Base-by-base conservation (phyloP, 2,329 filamentous ascomycete genomes). In the Hymenoscyphus salicellus region DNA sequence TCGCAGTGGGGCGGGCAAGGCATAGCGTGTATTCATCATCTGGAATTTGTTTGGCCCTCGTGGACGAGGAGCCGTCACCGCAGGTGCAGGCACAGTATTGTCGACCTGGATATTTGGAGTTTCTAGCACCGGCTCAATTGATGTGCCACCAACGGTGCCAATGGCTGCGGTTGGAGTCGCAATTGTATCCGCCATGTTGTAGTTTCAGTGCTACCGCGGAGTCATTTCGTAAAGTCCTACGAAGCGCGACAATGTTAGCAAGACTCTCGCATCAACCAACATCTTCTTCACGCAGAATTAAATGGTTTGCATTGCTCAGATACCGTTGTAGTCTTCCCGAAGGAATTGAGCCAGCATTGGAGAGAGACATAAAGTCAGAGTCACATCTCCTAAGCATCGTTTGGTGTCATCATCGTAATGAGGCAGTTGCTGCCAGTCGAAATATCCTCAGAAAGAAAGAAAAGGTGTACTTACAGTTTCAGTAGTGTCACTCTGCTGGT, bases 241-340 rank as follows among this genome's bases (percentile, higher is more conserved):
- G 56, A 33, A 36, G 55, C 4, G 26, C 23, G 26, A 58, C 23
- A 46, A 2, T 30, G 63, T 73, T 46, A 71, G 69, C 66, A 55
- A 46, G 43, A 49, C 20, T 23, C 20, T 49, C 33, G 17, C 16
- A 41, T 2, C 6, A 52, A 28, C n/a, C 17, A 30, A 43, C 7
- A n/a, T 33, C 26, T 26, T 62, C 64, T 55, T 20, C 36, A 52
- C 61, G 61, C 60, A 28, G 33, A 55, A 63, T 23, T 58, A 66
- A 60, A 63, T 72, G 64, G 60, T 76, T 77, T 75, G 68, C 66
- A 74, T 78, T 82, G 84, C 85, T 95, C 91, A 95, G 91, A 95
- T 95, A 95, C 91, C 91, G 91, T 95, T 94, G 91, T 95, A 95
- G 91, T 95, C 91, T 90, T 77, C 74, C 76, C 74, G 64, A 66